A percentile compares a stretch with the other conserved stretches of the same genome.
Evolutionary conservation across 352 stramenopile species (phyloP).

Genomic region (Proteromonas lacertae): DNA sequence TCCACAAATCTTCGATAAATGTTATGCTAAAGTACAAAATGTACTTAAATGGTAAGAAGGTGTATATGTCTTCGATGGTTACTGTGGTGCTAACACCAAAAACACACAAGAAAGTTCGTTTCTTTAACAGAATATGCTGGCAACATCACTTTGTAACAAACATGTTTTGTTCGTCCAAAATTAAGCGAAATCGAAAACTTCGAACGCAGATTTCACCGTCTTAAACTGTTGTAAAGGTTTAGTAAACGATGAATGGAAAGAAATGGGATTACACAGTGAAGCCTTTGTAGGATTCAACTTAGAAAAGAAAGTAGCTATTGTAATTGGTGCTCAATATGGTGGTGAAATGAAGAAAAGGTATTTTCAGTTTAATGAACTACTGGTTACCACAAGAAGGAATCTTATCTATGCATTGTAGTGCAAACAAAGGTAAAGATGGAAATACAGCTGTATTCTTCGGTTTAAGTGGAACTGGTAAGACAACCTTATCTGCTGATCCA

Average conservation of each 20-base stretch:
- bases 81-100: constrained; percentile 50
- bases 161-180: constrained; percentile 51
- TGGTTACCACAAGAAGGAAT: constrained; percentile 64
- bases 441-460: constrained; percentile 90
- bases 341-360: constrained; percentile 97
- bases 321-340: constrained; percentile 75
- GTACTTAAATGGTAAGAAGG: too few species aligned
- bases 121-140: constrained; percentile 85
- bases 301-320: constrained; percentile 62
- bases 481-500: constrained; percentile 37
- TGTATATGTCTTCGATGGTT: constrained; percentile 66
- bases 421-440: constrained; percentile 75
- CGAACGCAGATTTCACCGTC: too few species aligned
- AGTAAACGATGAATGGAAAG: constrained; percentile 62
- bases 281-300: constrained; percentile 85
- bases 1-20: too few species aligned
- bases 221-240: constrained; percentile 88
- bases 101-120: constrained; percentile 74
- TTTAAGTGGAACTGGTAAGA: constrained; percentile 62
- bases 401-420: constrained; percentile 88
- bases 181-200: constrained; percentile 54
- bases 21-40: too few species aligned
- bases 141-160: constrained; percentile 89
- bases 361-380: constrained; percentile 96
- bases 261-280: constrained; percentile 62